Conservation (phyloP, 495 filamentous ascomycete genomes). For the Xylaria venustula region DNA sequence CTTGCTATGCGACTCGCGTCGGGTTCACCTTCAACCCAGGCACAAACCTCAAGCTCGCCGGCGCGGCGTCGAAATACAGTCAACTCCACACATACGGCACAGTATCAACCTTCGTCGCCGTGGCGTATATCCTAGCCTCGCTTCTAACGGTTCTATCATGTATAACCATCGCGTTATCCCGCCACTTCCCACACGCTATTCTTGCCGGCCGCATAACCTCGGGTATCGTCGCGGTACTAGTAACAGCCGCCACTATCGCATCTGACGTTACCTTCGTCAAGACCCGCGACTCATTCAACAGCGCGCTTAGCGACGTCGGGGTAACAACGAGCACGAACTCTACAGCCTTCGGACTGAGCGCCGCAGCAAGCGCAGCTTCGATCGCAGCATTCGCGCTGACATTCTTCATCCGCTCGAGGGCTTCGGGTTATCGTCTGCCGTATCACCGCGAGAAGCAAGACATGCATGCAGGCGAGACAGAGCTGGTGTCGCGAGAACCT, state of each 20-base stretch:
- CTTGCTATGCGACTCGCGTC: slow-evolving; percentile 28
- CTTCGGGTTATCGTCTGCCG: slow-evolving; percentile 1
- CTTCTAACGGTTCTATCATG: slow-evolving; percentile 22
- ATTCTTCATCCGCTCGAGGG: background rate
- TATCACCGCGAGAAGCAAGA: slow-evolving; percentile 15
- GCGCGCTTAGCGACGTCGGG: slow-evolving; percentile 23
- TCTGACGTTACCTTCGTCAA: slow-evolving; percentile 25
- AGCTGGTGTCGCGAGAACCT: slow-evolving; percentile 1
- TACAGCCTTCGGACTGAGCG: slow-evolving; percentile 26
- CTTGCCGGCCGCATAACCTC: slow-evolving; percentile 19
- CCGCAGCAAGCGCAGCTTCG: slow-evolving; percentile 22
- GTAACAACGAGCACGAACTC: slow-evolving; percentile 21
- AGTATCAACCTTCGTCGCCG: slow-evolving; percentile 27
- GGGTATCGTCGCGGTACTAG: slow-evolving; percentile 25
- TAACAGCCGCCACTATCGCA: slow-evolving; percentile 29
- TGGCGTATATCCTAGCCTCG: slow-evolving; percentile 28
- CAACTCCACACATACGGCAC: slow-evolving; percentile 24
- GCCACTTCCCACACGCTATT: slow-evolving; percentile 15
- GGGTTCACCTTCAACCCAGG: slow-evolving; percentile 36
- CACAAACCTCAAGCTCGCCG: slow-evolving; percentile 30
- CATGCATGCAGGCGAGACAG: background rate
- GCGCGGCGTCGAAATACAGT: slow-evolving; percentile 20
- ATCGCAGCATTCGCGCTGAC: slow-evolving; percentile 19
- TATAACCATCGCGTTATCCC: slow-evolving; percentile 25
- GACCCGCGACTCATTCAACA: slow-evolving; percentile 27